Evolutionary conservation across 768 basidiomycete genomes (phyloP), one percentile per base, ranked within the genome.

Genomic region (Mycena galopus): DNA sequence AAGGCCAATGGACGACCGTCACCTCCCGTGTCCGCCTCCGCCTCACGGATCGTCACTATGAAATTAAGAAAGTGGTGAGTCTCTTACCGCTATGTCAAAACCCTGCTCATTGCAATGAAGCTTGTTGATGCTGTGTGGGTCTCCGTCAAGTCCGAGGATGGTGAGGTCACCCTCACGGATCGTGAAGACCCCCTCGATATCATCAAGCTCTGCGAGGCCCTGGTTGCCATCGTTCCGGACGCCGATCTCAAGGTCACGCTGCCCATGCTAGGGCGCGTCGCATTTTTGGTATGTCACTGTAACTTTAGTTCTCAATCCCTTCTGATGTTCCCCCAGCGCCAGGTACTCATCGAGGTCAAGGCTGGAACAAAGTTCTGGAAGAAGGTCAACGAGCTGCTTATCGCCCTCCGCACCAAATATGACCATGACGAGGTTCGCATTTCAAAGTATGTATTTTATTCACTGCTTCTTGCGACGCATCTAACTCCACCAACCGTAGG

Each of bases 31-130:
- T 53, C 21, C 53, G 67, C 17, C 21, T 3, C 1, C 33, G 53
- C 10, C 60, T 69, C 39, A 69, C 67, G 1, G 67, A 69, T 16
- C 51, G n/a, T 30, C 67, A 60, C 12, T 69, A 69, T 30, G 51
- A 69, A 5, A 62, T 69, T 29, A 69, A 69, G 29, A 69, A 69
- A 47, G n/a, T n/a, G 25, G 67, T 69, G 39, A 19, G 67, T 53
- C 8, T 30, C 17, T 25, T 29, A 9, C 23, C 16, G 2, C 47
- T 27, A 39, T 23, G 35, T 35, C 35, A 35, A 42, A 1, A 44
- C 16, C 19, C 17, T 44, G 1, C 19, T 44, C 16, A 44, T 17
- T 21, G 19, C 39, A 29, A 29, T 30, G 17, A 2, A 69, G 67
- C 4, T 60, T 14, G 1, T 12, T n/a, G 35, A 68, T 12, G 16